Evolutionary conservation across 108 stramenopile genomes (phyloP).

Genomic region (Aurantiochytrium sp.): DNA sequence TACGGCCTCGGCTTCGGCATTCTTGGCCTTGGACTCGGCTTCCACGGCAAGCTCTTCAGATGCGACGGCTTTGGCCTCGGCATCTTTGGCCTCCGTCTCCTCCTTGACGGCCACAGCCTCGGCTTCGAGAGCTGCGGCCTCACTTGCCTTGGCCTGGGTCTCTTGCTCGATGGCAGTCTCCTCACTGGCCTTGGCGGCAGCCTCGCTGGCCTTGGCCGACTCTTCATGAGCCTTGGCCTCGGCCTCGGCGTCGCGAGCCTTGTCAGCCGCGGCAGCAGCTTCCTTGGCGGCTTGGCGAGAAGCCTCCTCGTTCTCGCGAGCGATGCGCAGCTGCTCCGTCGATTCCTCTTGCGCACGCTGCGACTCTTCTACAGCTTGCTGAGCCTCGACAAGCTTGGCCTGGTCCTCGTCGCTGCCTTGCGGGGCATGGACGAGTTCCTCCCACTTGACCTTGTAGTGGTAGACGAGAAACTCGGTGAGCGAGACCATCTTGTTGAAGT

Average conservation of each 20-base stretch:
- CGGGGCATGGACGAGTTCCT: slow-evolving; percentile 16
- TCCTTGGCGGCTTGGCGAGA: slow-evolving; percentile 11
- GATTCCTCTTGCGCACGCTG: slow-evolving; percentile 17
- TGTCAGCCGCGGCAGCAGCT: background rate
- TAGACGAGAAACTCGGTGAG: slow-evolving; percentile 24
- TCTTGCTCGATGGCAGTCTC: background rate
- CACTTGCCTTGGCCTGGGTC: slow-evolving; percentile 8
- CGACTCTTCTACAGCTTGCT: background rate
- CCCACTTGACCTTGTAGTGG: slow-evolving; percentile 25
- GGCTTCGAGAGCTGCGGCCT: background rate
- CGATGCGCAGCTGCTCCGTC: background rate
- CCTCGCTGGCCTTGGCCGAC: background rate
- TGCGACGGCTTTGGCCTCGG: background rate
- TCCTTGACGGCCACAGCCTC: slow-evolving; percentile 14
- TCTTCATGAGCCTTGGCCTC: background rate
- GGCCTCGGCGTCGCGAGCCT: background rate
- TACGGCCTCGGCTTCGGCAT: background rate
- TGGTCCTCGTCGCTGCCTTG: slow-evolving; percentile 22
- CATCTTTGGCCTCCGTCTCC: background rate
- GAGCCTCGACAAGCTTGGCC: background rate
- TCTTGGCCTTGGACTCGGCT: background rate
- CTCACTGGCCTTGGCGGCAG: background rate
- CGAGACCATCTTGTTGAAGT: slow-evolving; percentile 25
- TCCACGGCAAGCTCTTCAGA: background rate
- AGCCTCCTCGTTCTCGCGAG: background rate